Conservation (phyloP, 352 stramenopile species). For the Phytophthora boehmeriae region DNA sequence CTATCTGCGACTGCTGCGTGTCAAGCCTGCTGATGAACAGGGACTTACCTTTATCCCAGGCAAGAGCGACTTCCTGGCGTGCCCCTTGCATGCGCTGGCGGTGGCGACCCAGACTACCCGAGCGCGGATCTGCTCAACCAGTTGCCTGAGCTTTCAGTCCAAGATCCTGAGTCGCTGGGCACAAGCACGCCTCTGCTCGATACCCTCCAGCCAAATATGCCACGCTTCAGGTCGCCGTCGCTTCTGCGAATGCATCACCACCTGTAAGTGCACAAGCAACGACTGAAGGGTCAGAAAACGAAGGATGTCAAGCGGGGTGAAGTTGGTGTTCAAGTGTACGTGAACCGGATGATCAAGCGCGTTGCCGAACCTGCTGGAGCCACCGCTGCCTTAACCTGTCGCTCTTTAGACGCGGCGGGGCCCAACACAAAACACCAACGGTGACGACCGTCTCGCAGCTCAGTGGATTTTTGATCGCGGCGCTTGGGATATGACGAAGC, state of each 20-base stretch:
- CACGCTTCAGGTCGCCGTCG: slow-evolving; percentile 21
- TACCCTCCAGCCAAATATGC: too few relatives aligned
- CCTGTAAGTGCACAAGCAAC: not conserved
- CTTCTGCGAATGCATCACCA: not conserved
- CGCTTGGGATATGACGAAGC: slow-evolving; percentile 36
- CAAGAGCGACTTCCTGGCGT: slow-evolving; percentile 17
- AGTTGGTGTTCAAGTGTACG: slow-evolving; percentile 23
- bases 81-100: slow-evolving; percentile 17
- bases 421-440: slow-evolving; percentile 37
- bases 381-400: slow-evolving; percentile 20
- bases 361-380: slow-evolving; percentile 6
- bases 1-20: too few relatives aligned
- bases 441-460: slow-evolving; percentile 9
- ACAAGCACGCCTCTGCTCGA: too few relatives aligned
- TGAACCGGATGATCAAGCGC: slow-evolving; percentile 31
- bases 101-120: slow-evolving; percentile 13
- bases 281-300: too few relatives aligned
- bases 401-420: slow-evolving; percentile 28
- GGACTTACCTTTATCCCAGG: slow-evolving; percentile 26
- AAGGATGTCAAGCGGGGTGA: too few relatives aligned
- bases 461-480: slow-evolving; percentile 39
- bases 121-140: slow-evolving; percentile 8
- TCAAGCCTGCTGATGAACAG: too few relatives aligned
- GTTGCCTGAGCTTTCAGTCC: slow-evolving; percentile 9
- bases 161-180: too few relatives aligned